Evolutionary conservation across 768 basidiomycete genomes (phyloP).

Genomic region (Suillus decipiens): DNA sequence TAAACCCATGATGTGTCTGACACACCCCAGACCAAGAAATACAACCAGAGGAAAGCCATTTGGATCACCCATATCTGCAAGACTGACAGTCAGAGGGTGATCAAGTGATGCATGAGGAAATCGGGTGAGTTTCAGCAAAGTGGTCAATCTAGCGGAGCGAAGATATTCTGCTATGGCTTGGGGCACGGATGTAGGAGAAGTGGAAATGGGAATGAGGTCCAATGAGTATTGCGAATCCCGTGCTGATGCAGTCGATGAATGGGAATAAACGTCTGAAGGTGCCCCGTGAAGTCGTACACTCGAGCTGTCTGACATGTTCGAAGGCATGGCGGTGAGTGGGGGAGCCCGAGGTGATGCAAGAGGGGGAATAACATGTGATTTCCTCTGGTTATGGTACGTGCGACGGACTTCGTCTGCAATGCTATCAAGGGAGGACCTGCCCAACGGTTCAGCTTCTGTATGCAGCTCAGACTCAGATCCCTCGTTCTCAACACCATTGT

Average conservation of each 20-base stretch:
- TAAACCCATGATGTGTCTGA: slow-evolving; percentile 90
- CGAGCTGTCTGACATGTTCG: slow-evolving; percentile 56
- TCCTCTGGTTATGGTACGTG: slow-evolving; percentile 62
- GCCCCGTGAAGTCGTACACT: slow-evolving; percentile 37
- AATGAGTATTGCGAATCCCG: slow-evolving; percentile 26
- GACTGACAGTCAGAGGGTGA: slow-evolving; percentile 77
- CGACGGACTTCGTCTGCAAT: slow-evolving; percentile 80
- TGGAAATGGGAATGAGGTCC: slow-evolving; percentile 30
- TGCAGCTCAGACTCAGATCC: slow-evolving; percentile 53
- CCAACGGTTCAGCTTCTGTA: slow-evolving; percentile 65
- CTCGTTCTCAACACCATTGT: slow-evolving; percentile 50
- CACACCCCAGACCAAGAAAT: slow-evolving; percentile 92
- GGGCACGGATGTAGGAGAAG: slow-evolving; percentile 57
- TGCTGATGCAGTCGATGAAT: slow-evolving; percentile 39
- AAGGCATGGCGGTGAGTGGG: slow-evolving; percentile 35
- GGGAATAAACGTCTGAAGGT: slow-evolving; percentile 56
- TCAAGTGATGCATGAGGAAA: slow-evolving; percentile 78
- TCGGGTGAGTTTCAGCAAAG: slow-evolving; percentile 74
- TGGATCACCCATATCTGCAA: slow-evolving; percentile 89
- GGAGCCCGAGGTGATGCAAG: slow-evolving; percentile 43
- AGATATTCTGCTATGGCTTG: slow-evolving; percentile 86
- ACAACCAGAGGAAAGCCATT: slow-evolving; percentile 88
- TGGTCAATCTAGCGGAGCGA: slow-evolving; percentile 84
- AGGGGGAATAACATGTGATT: slow-evolving; percentile 29
- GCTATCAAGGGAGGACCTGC: slow-evolving; percentile 86